A percentile compares a stretch with the other conserved stretches of the same genome.
These are phyloP conservation scores for Chenopodium album DNA, from an alignment of 148 eudicot genomes.

Conservation along the genomic window DNA sequence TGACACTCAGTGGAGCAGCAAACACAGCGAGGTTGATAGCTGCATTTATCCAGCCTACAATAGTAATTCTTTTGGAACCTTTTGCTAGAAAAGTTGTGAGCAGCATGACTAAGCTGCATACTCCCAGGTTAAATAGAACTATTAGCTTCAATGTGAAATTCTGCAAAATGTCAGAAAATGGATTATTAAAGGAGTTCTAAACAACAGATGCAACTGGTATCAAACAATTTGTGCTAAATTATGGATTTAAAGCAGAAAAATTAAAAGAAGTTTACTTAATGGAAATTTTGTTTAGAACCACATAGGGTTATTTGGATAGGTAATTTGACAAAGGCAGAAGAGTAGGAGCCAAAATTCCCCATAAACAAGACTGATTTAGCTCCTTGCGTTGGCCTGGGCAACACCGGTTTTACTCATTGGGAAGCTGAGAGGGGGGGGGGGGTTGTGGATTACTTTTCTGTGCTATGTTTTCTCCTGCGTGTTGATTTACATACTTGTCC, in stretches of 20 bases:
- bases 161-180: conserved; percentile 27
- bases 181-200: not conserved
- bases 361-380: no score
- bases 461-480: not conserved
- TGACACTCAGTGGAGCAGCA: conserved; percentile 56
- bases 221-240: not conserved
- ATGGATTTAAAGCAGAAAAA: not conserved
- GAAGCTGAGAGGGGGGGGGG: not conserved
- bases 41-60: conserved; percentile 61
- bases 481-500: not conserved
- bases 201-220: not conserved
- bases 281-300: not conserved
- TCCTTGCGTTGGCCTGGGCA: no score
- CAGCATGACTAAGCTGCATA: conserved; percentile 33
- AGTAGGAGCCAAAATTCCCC: not conserved
- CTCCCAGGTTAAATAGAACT: conserved; percentile 44
- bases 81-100: conserved; percentile 39
- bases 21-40: conserved; percentile 52
- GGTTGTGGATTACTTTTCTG: not conserved
- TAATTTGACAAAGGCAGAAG: not conserved
- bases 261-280: no score
- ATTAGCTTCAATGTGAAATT: conserved; percentile 37
- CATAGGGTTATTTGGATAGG: not conserved
- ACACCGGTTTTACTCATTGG: not conserved
- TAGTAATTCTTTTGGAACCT: conserved; percentile 38